Evolutionary conservation across 805 yeast genomes (phyloP).

Genomic region (Pichia deserticola): DNA sequence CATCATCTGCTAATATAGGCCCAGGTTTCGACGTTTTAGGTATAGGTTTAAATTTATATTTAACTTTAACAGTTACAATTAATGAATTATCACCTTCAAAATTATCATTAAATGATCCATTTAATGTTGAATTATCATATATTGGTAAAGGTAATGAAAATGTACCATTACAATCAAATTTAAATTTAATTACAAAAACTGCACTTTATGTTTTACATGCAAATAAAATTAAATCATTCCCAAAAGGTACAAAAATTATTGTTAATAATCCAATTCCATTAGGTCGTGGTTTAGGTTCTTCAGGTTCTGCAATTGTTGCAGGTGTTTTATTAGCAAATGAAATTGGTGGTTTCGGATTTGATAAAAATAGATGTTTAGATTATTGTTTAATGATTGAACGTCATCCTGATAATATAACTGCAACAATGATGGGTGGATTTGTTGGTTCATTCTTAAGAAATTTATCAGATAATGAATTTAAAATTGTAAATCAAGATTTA

Average conservation of each 20-base stretch:
- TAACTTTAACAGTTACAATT: constrained; percentile 61
- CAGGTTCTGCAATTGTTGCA: constrained; percentile 97
- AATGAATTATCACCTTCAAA: constrained; percentile 39
- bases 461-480: constrained; percentile 61
- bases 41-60: constrained; percentile 69
- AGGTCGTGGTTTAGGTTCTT: constrained; percentile 95
- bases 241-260: constrained; percentile 71
- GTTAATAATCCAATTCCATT: constrained; percentile 90
- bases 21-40: constrained; percentile 98
- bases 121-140: constrained; percentile 64
- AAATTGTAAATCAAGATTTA: constrained; percentile 75
- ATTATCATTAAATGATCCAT: constrained; percentile 48
- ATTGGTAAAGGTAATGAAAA: constrained; percentile 68
- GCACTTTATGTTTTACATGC: constrained; percentile 89
- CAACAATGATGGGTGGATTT: constrained; percentile 99
- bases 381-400: constrained; percentile 96
- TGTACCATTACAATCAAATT: constrained; percentile 73
- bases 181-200: constrained; percentile 83
- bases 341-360: constrained; percentile 63
- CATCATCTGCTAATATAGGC: constrained; percentile 96
- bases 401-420: constrained; percentile 97
- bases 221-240: constrained; percentile 68
- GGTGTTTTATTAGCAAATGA: constrained; percentile 89
- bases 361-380: constrained; percentile 81
- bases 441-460: constrained; percentile 92